These are phyloP conservation scores for Pythium grandisporangium DNA, from an alignment of 352 stramenopile genomes.

Conservation along the genomic window DNA sequence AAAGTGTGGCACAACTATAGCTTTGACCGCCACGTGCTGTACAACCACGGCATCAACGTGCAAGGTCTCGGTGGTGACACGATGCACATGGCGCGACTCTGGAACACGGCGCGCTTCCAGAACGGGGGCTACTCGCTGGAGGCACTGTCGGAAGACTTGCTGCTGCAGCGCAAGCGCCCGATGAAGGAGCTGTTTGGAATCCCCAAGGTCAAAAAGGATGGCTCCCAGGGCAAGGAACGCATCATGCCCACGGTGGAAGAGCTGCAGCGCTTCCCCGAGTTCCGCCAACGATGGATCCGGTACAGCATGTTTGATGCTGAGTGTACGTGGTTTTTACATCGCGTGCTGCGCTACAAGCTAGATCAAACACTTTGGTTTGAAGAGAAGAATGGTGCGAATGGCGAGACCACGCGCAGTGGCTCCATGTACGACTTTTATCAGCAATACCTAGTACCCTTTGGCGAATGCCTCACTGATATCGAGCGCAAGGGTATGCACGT, in stretches of 20 bases:
- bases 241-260: slow-evolving; percentile 73
- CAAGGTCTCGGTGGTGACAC: slow-evolving; percentile 94
- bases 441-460: slow-evolving; percentile 96
- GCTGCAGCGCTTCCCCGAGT: slow-evolving; percentile 80
- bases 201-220: slow-evolving; percentile 93
- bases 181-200: slow-evolving; percentile 98
- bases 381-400: slow-evolving; percentile 10
- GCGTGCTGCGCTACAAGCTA: slow-evolving; percentile 86
- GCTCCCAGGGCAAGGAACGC: slow-evolving; percentile 81
- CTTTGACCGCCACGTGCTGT: slow-evolving; percentile 98
- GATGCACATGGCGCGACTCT: slow-evolving; percentile 98
- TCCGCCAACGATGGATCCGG: slow-evolving; percentile 89
- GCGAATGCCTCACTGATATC: slow-evolving; percentile 97
- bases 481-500: slow-evolving; percentile 93
- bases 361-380: slow-evolving; percentile 86
- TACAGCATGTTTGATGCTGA: slow-evolving; percentile 98
- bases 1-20: slow-evolving; percentile 99
- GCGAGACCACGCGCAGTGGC: slow-evolving; percentile 15
- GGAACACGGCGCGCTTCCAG: slow-evolving; percentile 78
- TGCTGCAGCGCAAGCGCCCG: slow-evolving; percentile 86
- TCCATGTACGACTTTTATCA: slow-evolving; percentile 97
- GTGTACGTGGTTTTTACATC: slow-evolving; percentile 94
- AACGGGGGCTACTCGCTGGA: slow-evolving; percentile 94
- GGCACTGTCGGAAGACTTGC: slow-evolving; percentile 82
- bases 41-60: slow-evolving; percentile 94